phyloP scores from a whole-genome alignment of 352 stramenopile genomes.

The Peronospora belbahrii region DNA sequence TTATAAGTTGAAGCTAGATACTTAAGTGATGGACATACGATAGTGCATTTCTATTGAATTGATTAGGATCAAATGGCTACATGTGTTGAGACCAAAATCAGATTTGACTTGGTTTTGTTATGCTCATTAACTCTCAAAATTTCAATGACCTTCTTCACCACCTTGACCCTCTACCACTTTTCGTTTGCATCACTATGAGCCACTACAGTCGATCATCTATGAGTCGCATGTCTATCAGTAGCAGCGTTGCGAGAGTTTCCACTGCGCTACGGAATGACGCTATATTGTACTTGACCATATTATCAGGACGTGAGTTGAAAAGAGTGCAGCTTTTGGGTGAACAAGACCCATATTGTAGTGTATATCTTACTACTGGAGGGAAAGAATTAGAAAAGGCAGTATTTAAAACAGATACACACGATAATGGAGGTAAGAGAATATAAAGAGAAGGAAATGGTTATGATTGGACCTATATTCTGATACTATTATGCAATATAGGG shows the following conservation, averaged over 20 bases:
- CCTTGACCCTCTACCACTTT: background rate
- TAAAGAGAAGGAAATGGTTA: background rate
- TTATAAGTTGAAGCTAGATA: no score
- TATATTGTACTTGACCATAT: conserved; percentile 61
- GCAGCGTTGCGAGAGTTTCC: conserved; percentile 19
- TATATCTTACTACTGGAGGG: conserved; percentile 49
- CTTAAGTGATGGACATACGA: no score
- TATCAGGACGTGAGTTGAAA: conserved; percentile 59
- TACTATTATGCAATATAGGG: conserved; percentile 29
- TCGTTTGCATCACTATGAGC: conserved; percentile 10
- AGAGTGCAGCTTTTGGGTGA: conserved; percentile 59
- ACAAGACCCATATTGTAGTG: conserved; percentile 65
- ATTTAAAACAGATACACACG: conserved; percentile 68
- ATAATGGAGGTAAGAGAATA: conserved; percentile 44
- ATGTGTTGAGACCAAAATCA: no score
- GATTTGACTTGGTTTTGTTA: conserved; percentile 7
- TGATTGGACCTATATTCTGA: no score
- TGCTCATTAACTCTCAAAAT: background rate
- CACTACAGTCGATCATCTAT: conserved; percentile 20
- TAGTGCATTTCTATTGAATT: no score
- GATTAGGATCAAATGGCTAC: no score
- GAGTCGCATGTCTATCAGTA: conserved; percentile 26
- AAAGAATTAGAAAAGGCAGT: conserved; percentile 40
- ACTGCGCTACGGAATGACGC: conserved; percentile 57
- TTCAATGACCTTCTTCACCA: background rate